Conservation (phyloP, 1,139 yeast genomes). For the Yamadazyma taylorii region DNA sequence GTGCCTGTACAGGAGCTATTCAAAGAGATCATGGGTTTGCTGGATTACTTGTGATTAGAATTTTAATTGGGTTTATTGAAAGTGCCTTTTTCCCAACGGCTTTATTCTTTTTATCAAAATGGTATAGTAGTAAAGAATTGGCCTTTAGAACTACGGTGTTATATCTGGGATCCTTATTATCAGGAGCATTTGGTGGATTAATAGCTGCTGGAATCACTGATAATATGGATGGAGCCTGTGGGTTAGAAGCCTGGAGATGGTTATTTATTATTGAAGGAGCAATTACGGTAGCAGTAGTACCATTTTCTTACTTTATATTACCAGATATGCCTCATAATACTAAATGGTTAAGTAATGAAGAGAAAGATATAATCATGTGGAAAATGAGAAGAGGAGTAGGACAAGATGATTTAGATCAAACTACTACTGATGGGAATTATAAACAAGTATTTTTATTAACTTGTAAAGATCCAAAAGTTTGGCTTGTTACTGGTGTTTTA, state of each 20-base stretch:
- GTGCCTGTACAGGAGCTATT: slow-evolving; percentile 36
- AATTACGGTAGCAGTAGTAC: slow-evolving; percentile 58
- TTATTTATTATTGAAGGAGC: slow-evolving; percentile 73
- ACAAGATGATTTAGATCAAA: slow-evolving; percentile 38
- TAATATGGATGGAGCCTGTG: slow-evolving; percentile 37
- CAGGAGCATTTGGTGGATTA: slow-evolving; percentile 84
- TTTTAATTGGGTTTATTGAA: slow-evolving; percentile 56
- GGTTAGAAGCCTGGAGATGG: slow-evolving; percentile 68
- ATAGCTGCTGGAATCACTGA: slow-evolving; percentile 49
- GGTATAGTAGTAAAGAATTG: slow-evolving; percentile 49
- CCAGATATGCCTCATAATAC: slow-evolving; percentile 69
- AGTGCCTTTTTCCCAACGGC: slow-evolving; percentile 60
- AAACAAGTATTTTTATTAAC: slow-evolving; percentile 41
- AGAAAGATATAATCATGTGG: slow-evolving; percentile 49
- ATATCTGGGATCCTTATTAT: slow-evolving; percentile 65
- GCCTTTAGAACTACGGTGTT: slow-evolving; percentile 57
- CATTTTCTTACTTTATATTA: slow-evolving; percentile 60
- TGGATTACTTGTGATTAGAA: slow-evolving; percentile 48
- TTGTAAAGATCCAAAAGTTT: slow-evolving; percentile 43
- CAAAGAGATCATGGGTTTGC: slow-evolving; percentile 27
- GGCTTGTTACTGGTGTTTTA: slow-evolving; percentile 46
- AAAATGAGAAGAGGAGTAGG: slow-evolving; percentile 42
- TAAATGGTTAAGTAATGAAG: slow-evolving; percentile 50
- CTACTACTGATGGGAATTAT: slow-evolving; percentile 34
- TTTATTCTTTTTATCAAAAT: slow-evolving; percentile 46